These are phyloP conservation scores for Apiospora sp. DNA, from an alignment of 2,329 filamentous ascomycete species.

Conservation along the genomic window DNA sequence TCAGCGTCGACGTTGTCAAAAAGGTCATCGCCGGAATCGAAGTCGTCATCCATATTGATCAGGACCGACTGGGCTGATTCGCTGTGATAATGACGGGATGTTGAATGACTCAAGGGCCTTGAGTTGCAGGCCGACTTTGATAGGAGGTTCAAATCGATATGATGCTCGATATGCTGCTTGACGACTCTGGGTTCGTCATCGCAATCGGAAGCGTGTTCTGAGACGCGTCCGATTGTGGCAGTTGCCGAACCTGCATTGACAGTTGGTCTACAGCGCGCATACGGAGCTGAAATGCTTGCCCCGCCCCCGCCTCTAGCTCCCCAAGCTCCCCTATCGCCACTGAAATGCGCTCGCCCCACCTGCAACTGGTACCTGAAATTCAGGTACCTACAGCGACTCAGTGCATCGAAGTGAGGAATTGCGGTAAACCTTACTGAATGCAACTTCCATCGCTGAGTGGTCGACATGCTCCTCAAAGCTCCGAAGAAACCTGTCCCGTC, in stretches of 20 bases:
- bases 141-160: neutral
- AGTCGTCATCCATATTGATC: conserved; percentile 36
- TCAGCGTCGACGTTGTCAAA: conserved; percentile 39
- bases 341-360: neutral
- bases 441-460: neutral
- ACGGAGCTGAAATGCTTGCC: neutral
- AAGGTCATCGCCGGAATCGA: conserved; percentile 45
- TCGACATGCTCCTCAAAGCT: neutral
- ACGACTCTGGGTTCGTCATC: neutral
- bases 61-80: neutral
- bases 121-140: neutral
- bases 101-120: neutral
- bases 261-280: neutral
- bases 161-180: neutral
- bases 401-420: neutral
- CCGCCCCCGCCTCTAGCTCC: conserved; percentile 7
- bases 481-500: too few relatives aligned
- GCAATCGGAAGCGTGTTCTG: conserved; percentile 9
- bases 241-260: neutral
- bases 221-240: conserved; percentile 14
- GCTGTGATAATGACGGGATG: neutral
- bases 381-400: neutral
- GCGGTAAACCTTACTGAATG: too few relatives aligned
- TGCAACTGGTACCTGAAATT: neutral
- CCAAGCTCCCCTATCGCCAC: neutral